Evolutionary conservation across 306 rosid genomes (phyloP).

Genomic region (Amphicarpaea edgeworthii): DNA sequence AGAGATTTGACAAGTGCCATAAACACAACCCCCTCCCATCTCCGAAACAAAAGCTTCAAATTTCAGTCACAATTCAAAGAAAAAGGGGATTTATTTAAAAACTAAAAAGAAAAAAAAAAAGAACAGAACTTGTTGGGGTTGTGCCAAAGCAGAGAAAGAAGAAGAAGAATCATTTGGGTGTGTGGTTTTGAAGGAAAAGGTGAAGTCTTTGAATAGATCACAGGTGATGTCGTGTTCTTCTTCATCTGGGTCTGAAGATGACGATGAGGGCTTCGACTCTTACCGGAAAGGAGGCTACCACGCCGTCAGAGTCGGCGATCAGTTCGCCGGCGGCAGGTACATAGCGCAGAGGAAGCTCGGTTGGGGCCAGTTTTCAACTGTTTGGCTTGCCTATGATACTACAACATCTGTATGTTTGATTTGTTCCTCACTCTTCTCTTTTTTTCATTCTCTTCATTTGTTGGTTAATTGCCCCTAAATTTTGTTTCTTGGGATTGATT

Average conservation of each 20-base stretch:
- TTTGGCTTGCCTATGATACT: constrained; percentile 95
- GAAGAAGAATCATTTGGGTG: neutral
- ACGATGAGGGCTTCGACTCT: constrained; percentile 90
- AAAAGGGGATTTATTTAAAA: constrained; percentile 9
- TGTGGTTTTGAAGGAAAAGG: neutral
- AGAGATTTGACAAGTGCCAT: constrained; percentile 51
- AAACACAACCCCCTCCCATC: constrained; percentile 26
- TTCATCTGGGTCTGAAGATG: constrained; percentile 93
- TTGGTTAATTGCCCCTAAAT: neutral
- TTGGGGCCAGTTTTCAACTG: constrained; percentile 99
- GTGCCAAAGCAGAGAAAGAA: neutral
- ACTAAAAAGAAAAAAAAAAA: neutral
- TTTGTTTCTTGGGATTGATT: constrained; percentile 31
- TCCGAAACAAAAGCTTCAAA: constrained; percentile 53
- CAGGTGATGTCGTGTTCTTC: constrained; percentile 86
- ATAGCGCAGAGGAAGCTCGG: constrained; percentile 93
- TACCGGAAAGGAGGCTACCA: constrained; percentile 97
- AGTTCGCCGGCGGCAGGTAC: constrained; percentile 86
- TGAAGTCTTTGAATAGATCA: constrained; percentile 43
- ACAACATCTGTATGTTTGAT: constrained; percentile 63
- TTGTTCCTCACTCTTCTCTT: constrained; percentile 11
- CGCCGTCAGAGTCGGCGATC: constrained; percentile 91
- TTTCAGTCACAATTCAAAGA: constrained; percentile 17
- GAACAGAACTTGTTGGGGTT: neutral
- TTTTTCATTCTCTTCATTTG: neutral